Base-by-base conservation (phyloP, 2,329 filamentous ascomycete species). In the Byssochlamys sp. region DNA sequence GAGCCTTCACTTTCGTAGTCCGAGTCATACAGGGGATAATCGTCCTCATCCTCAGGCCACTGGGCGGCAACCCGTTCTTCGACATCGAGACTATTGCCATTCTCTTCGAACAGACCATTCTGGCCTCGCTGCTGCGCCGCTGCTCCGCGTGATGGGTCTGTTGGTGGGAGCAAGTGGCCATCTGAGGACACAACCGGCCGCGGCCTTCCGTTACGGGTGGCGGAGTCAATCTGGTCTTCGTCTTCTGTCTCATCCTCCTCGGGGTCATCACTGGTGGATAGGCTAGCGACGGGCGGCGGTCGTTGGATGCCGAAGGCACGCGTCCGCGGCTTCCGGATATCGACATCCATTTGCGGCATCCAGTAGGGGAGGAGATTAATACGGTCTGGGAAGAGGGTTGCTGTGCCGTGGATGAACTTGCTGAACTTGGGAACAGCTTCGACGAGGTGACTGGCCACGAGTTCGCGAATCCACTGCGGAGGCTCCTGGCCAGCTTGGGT, bases 391-490 rank as follows among this genome's bases (percentile, higher is more conserved):
- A 96, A 95, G 52, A 99, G 77, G 10, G 84, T 89, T 9, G 92
- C 92, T 1, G 87, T 91, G 59, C 94, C 94, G 73, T 99, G 94
- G 58, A 99, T 97, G 73, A 97, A 99, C 76, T 99, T 99, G 69
- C 91, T 96, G 75, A 97, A 99, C 71, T 99, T 99, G 61, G 94
- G 94, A 2, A 99, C 91, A n/a, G 94, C 91, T 76, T 99, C 94
- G 1, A 99, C 94, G 14, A 99, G 81, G 76, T 99, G 94, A 61
- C 91, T 96, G 11, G 90, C 83, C 51, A 91, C 95, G 55, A 99
- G 81, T 69, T 97, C 90, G 25, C 91, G 87, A 65, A 99, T 92
- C 94, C 94, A 99, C 69, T 95, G 89, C 0, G 94, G 94, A 12
- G 94, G 90, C 69, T 96, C 91, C 72, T 96, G 91, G 45, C 94